Evolutionary conservation across 2,329 filamentous ascomycete species (phyloP).

Genomic region (Hypomyces perniciosus): DNA sequence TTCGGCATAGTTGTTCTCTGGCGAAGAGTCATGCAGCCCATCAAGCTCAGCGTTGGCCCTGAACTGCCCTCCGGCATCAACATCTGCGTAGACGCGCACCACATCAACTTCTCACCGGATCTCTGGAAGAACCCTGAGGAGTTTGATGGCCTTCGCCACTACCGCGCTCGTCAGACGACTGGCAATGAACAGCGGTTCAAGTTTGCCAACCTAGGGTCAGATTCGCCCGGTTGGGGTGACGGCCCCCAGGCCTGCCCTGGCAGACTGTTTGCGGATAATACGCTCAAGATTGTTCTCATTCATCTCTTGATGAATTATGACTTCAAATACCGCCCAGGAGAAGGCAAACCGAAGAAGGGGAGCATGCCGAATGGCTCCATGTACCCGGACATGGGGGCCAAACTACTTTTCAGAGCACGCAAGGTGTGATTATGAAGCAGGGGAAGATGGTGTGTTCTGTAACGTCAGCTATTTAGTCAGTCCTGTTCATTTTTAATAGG

Average conservation of each 20-base stretch:
- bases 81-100: slow-evolving; percentile 18
- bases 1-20: slow-evolving; percentile 16
- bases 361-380: slow-evolving; percentile 11
- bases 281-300: slow-evolving; percentile 20
- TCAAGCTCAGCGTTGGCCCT: slow-evolving; percentile 19
- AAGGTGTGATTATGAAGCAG: not conserved
- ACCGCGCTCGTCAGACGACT: slow-evolving; percentile 13
- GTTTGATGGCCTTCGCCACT: slow-evolving; percentile 19
- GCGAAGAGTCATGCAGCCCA: slow-evolving; percentile 13
- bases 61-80: slow-evolving; percentile 18
- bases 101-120: slow-evolving; percentile 14
- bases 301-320: slow-evolving; percentile 22
- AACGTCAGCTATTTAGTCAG: no score
- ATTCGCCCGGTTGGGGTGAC: slow-evolving; percentile 20
- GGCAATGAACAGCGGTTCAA: slow-evolving; percentile 17
- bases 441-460: no score
- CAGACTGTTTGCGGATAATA: slow-evolving; percentile 19
- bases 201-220: slow-evolving; percentile 16
- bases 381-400: slow-evolving; percentile 21
- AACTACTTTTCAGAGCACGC: not conserved
- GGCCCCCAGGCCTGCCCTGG: slow-evolving; percentile 22
- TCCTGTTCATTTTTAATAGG: no score
- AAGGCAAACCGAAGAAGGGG: slow-evolving; percentile 6
- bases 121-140: slow-evolving; percentile 17
- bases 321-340: slow-evolving; percentile 7